Evolutionary conservation across 192 early-diverging fungal species (phyloP), one percentile per base, ranked within the genome.

Genomic region (Coemansia sp.): DNA sequence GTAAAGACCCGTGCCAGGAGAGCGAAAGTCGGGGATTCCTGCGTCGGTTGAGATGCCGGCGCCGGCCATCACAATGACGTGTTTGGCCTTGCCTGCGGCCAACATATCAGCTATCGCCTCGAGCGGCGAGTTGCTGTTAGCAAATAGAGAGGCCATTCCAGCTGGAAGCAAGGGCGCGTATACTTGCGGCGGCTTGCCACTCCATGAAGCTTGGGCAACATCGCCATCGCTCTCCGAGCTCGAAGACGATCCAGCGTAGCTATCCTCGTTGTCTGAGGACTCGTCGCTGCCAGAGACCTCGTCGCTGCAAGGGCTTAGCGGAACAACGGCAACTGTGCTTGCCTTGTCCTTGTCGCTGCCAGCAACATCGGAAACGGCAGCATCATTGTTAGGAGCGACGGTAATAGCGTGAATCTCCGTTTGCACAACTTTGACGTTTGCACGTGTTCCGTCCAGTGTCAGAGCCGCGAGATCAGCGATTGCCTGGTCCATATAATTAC

Each of bases 21-120:
- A 90, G 56, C 97, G 85, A 77, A 99, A 99, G 69, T 98, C 97
- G 56, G 96, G 95, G 49, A 99, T 99, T 9, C 79, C 79, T 0
- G 75, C 62, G 40, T 60, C 60, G 22, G 93, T 94, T 7, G 93
- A 94, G 19, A 93, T 92, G 7, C 96, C 96, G 6, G 96, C 96
- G n/a, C 96, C 96, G 15, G 88, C 87, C 92, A 96, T 92, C 47
- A 96, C 90, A 49, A 98, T 83, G 29, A 98, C 91, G 11, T 72
- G 58, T 62, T 76, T 73, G 17, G 65, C 74, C 1, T 49, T 22
- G 24, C 79, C 73, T 0, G 56, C 7, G 32, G 29, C 58, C 19
- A 81, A 62, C 65, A 68, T 65, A 4, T 60, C 22, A 5, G 63
- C 73, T 4, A 81, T 76, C 6, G 68, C 51, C n/a, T 81, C 73